Evolutionary conservation across 805 yeast species (phyloP), one percentile per base, ranked within the genome.

Genomic region (Millerozyma acaciae): DNA sequence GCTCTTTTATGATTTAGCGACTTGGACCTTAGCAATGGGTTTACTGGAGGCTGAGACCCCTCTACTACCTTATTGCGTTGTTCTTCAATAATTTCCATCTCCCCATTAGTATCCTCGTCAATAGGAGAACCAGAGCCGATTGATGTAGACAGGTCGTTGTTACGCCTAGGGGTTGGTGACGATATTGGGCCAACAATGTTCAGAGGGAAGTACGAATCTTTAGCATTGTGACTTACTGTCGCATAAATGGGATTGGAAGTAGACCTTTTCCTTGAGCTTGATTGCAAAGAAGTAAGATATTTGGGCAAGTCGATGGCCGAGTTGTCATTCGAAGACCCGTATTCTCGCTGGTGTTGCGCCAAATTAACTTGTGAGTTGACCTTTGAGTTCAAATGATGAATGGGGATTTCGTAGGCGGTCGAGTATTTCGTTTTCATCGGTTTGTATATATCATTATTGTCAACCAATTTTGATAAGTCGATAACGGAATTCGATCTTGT

Each of bases 341-440:
- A 32, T 8, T 32, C 37, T 16, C 50, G 39, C 21, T 50, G 48
- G 33, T 39, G 30, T 33, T 44, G 50, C 10, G 54, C 50, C 34
- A 64, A 46, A 40, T 55, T 61, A 18, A 58, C 57, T 32, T 64
- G 70, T 9, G 68, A 60, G 42, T 65, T 64, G 30, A 64, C 66
- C 41, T 62, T 63, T 22, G 60, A 54, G 43, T 66, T 66, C 21
- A 66, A 43, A 22, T 44, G 45, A 32, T 58, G 62, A 16, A 64
- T 56, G 8, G 71, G 65, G 20, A 66, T 60, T 20, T 65, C 67
- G 8, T 54, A 53, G 2, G 68, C 51, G 30, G 52, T 56, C 18
- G 68, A 57, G 40, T 66, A 66, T 35, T 50, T 51, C 36, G 65
- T 51, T 35, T 55, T 60, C 52, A 66, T 51, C 10, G 73, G 73